phyloP scores from a whole-genome alignment of 805 yeast genomes.

The Saccharomycopsis oosterbeekiorum region DNA sequence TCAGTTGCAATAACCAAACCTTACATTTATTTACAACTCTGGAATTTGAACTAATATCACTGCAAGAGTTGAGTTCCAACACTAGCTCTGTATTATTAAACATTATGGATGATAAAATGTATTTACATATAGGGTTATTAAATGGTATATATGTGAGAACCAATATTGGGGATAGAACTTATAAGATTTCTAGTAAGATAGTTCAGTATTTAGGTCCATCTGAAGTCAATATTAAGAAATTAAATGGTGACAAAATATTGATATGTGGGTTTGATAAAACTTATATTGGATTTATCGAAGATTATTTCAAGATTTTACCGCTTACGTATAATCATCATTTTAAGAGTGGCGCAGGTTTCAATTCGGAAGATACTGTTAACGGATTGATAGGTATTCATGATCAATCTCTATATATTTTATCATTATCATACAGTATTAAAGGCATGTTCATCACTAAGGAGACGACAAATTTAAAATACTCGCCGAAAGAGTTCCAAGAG shows the following conservation, averaged over 20 bases:
- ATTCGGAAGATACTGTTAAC: conserved; percentile 49
- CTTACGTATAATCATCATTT: conserved; percentile 22
- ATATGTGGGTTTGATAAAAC: conserved; percentile 18
- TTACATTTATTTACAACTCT: conserved; percentile 61
- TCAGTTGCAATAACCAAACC: conserved; percentile 64
- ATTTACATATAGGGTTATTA: conserved; percentile 69
- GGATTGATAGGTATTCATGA: conserved; percentile 59
- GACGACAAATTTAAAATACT: conserved; percentile 34
- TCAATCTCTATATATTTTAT: conserved; percentile 43
- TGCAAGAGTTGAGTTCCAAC: conserved; percentile 47
- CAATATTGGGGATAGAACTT: conserved; percentile 45
- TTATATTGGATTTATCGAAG: conserved; percentile 16
- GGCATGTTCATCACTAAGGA: not conserved
- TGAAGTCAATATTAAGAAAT: conserved; percentile 41
- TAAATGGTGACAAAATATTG: conserved; percentile 27
- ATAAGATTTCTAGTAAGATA: conserved; percentile 53
- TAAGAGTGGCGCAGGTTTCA: conserved; percentile 41
- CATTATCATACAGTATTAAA: conserved; percentile 25
- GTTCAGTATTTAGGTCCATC: conserved; percentile 66
- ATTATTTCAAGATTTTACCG: conserved; percentile 14
- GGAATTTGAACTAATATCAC: conserved; percentile 37
- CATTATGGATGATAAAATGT: conserved; percentile 26
- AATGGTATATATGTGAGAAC: conserved; percentile 74
- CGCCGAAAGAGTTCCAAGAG: conserved; percentile 37
- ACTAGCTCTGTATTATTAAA: conserved; percentile 36